These are phyloP conservation scores for Escallonia herrerae DNA, from an alignment of 129 eudicot species.

Conservation along the genomic window DNA sequence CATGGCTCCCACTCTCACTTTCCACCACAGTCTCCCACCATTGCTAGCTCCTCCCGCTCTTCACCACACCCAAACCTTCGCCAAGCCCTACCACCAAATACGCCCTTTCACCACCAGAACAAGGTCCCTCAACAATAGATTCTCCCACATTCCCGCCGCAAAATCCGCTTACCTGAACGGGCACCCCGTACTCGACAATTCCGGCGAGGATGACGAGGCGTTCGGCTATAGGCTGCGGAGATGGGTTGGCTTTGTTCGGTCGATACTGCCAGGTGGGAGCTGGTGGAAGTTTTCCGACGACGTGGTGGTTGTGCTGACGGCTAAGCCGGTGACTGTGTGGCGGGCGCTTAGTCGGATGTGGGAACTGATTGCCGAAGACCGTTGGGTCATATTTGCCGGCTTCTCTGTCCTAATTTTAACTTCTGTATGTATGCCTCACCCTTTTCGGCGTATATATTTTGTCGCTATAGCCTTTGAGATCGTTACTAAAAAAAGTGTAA, in stretches of 20 bases:
- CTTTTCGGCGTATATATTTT: no score
- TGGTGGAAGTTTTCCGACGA: slow-evolving; percentile 78
- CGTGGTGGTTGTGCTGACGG: slow-evolving; percentile 35
- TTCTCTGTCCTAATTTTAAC: slow-evolving; percentile 67
- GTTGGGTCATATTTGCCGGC: slow-evolving; percentile 78
- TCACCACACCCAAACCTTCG: neutral
- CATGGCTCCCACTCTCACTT: slow-evolving; percentile 31
- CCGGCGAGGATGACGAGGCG: slow-evolving; percentile 14
- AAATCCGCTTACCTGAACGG: slow-evolving; percentile 59
- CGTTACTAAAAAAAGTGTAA: no score
- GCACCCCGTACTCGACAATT: slow-evolving; percentile 23
- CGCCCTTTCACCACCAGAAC: slow-evolving; percentile 5
- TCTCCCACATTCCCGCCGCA: slow-evolving; percentile 13
- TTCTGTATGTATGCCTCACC: slow-evolving; percentile 38
- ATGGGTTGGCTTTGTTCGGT: slow-evolving; percentile 24
- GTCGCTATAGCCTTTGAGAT: no score
- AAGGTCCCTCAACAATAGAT: slow-evolving; percentile 12
- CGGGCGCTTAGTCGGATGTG: slow-evolving; percentile 77
- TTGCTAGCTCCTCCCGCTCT: neutral
- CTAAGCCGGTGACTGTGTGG: slow-evolving; percentile 77
- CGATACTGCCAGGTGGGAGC: slow-evolving; percentile 73
- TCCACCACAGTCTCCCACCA: slow-evolving; percentile 10
- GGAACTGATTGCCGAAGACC: slow-evolving; percentile 68
- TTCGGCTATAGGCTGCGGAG: slow-evolving; percentile 34
- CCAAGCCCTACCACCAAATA: neutral